phyloP scores from a whole-genome alignment of 1,284 basidiomycete species.

The Albatrellus sp. region DNA sequence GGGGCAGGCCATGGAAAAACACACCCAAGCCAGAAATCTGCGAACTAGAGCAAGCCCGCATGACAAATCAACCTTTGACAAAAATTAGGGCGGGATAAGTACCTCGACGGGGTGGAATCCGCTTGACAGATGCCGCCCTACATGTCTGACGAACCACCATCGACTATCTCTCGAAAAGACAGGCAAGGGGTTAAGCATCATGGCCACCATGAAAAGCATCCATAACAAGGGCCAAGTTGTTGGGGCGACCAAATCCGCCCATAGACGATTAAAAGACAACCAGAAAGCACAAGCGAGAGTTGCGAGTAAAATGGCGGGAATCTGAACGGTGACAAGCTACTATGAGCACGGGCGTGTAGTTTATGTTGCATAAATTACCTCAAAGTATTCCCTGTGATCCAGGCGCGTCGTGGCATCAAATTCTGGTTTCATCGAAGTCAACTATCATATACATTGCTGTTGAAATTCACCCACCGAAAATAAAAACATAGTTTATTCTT shows the following conservation, averaged over 20 bases:
- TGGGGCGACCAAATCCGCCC: slow-evolving; percentile 30
- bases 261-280: slow-evolving; percentile 67
- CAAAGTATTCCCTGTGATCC: slow-evolving; percentile 75
- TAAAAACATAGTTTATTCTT: slow-evolving; percentile 85
- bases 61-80: neutral
- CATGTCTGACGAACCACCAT: slow-evolving; percentile 67
- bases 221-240: slow-evolving; percentile 79
- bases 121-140: slow-evolving; percentile 53
- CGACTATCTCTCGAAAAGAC: slow-evolving; percentile 55
- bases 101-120: slow-evolving; percentile 72
- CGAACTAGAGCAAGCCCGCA: slow-evolving; percentile 32
- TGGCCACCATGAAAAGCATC: slow-evolving; percentile 49
- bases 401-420: slow-evolving; percentile 65
- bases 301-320: slow-evolving; percentile 70
- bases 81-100: neutral
- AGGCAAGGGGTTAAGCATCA: slow-evolving; percentile 73
- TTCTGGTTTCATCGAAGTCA: slow-evolving; percentile 31
- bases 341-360: neutral
- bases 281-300: slow-evolving; percentile 75
- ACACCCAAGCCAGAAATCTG: slow-evolving; percentile 77
- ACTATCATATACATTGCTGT: neutral
- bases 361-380: slow-evolving; percentile 30
- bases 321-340: slow-evolving; percentile 27
- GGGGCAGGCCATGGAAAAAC: slow-evolving; percentile 10
- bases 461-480: slow-evolving; percentile 51